A percentile compares a stretch with the other conserved stretches of the same genome.
These are phyloP conservation scores for Ciborinia camelliae DNA, from an alignment of 2,329 filamentous ascomycete species.

Conservation along the genomic window DNA sequence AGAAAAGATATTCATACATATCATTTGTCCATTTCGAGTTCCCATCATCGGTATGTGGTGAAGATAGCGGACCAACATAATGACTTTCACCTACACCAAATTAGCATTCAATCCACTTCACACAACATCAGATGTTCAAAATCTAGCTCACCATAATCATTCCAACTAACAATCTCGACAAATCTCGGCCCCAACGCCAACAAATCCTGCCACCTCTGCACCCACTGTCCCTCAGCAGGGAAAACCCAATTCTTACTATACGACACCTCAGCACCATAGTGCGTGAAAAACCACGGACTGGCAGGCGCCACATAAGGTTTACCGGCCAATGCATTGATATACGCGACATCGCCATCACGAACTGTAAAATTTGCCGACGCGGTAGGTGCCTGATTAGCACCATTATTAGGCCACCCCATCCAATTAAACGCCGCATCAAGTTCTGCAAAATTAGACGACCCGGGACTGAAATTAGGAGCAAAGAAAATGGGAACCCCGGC, in stretches of 20 bases:
- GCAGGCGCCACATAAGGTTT: constrained; percentile 11
- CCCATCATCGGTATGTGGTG: constrained; percentile 14
- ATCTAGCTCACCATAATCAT: constrained; percentile 15
- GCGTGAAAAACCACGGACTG: constrained; percentile 17
- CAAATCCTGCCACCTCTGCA: constrained; percentile 7
- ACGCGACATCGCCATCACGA: constrained; percentile 1
- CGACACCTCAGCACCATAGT: constrained; percentile 11
- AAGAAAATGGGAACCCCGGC: constrained; percentile 26
- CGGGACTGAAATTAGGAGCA: constrained; percentile 12
- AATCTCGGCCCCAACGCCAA: not conserved
- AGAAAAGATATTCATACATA: not conserved
- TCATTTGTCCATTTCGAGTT: constrained; percentile 19
- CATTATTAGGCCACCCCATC: constrained; percentile 19
- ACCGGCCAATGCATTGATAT: not conserved
- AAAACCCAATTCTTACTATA: constrained; percentile 21
- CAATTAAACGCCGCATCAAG: constrained; percentile 18
- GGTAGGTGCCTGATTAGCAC: constrained; percentile 9
- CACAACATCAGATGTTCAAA: not conserved
- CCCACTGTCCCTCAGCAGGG: constrained; percentile 4
- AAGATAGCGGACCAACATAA: constrained; percentile 13
- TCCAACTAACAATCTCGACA: constrained; percentile 16
- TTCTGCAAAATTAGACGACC: not conserved
- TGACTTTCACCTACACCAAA: constrained; percentile 9
- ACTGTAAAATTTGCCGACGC: not conserved
- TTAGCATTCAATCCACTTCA: not conserved